Evolutionary conservation across 2,329 filamentous ascomycete genomes (phyloP).

Genomic region (Botrytis medusae): DNA sequence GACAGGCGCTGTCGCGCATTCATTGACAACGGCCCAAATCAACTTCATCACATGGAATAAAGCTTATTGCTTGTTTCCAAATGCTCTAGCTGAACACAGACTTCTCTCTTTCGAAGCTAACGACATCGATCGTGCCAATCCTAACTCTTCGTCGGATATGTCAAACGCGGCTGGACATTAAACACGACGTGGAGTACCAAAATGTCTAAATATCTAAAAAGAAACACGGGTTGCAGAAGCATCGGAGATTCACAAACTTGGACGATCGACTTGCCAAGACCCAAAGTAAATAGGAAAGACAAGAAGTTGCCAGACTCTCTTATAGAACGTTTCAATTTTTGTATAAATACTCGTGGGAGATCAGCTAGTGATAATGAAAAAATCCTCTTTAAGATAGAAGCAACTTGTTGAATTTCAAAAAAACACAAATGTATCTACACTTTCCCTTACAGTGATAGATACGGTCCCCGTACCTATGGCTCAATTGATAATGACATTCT

Average conservation of each 20-base stretch:
- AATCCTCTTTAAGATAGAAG: fast-evolving
- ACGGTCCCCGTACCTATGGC: too few species aligned
- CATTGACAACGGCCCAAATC: not conserved
- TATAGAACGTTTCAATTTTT: not conserved
- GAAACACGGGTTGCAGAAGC: not conserved
- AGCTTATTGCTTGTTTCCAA: not conserved
- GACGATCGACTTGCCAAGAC: not conserved
- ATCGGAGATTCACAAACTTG: not conserved
- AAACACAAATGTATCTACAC: not conserved
- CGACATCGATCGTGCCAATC: not conserved
- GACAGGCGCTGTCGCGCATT: not conserved
- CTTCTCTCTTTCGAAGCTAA: not conserved
- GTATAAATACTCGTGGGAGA: not conserved
- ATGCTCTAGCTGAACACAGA: not conserved
- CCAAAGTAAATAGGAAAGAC: not conserved
- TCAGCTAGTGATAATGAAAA: not conserved
- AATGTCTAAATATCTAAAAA: not conserved
- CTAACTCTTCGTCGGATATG: not conserved
- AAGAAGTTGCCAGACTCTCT: not conserved
- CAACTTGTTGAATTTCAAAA: not conserved
- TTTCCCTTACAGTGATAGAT: too few species aligned
- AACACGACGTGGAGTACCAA: not conserved
- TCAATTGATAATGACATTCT: not conserved
- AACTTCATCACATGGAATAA: not conserved
- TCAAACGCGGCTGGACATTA: not conserved